A percentile compares a stretch with the other conserved stretches of the same genome.
These are phyloP conservation scores for Anthostomella pinea DNA, from an alignment of 2,329 filamentous ascomycete genomes.

Conservation along the genomic window DNA sequence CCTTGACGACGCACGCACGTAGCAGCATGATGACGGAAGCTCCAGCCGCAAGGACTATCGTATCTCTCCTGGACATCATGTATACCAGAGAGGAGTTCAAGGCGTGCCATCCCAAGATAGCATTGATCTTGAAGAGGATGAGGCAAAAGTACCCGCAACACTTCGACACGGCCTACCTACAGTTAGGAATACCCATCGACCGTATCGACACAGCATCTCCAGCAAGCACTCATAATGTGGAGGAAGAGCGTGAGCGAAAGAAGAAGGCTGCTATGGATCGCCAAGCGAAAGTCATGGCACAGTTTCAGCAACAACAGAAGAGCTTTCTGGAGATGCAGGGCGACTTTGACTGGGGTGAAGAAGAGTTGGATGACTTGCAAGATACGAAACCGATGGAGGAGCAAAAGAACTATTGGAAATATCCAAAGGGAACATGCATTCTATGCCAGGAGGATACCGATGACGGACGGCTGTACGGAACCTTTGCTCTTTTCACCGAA, in stretches of 20 bases:
- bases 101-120: slow-evolving; percentile 79
- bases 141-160: slow-evolving; percentile 74
- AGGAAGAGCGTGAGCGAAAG: slow-evolving; percentile 76
- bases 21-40: slow-evolving; percentile 59
- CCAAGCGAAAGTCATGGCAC: slow-evolving; percentile 93
- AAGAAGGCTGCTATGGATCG: slow-evolving; percentile 88
- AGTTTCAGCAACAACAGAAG: slow-evolving; percentile 96
- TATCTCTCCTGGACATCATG: slow-evolving; percentile 60
- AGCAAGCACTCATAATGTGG: slow-evolving; percentile 60
- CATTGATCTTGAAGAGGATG: slow-evolving; percentile 78
- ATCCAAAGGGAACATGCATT: slow-evolving; percentile 89
- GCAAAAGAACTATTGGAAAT: slow-evolving; percentile 78
- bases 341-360: slow-evolving; percentile 85
- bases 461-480: slow-evolving; percentile 84
- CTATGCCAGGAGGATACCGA: slow-evolving; percentile 95
- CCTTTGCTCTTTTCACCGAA: slow-evolving; percentile 84
- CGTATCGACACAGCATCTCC: slow-evolving; percentile 80
- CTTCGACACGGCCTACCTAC: slow-evolving; percentile 66
- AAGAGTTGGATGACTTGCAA: slow-evolving; percentile 72
- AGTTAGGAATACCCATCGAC: slow-evolving; percentile 67
- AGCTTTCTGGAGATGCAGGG: slow-evolving; percentile 88
- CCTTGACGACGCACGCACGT: slow-evolving; percentile 62
- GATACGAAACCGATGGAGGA: slow-evolving; percentile 56
- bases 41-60: slow-evolving; percentile 59
- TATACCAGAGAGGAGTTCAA: slow-evolving; percentile 72